Evolutionary conservation across 768 basidiomycete species (phyloP).

Genomic region (Cyclocybe cylindracea): DNA sequence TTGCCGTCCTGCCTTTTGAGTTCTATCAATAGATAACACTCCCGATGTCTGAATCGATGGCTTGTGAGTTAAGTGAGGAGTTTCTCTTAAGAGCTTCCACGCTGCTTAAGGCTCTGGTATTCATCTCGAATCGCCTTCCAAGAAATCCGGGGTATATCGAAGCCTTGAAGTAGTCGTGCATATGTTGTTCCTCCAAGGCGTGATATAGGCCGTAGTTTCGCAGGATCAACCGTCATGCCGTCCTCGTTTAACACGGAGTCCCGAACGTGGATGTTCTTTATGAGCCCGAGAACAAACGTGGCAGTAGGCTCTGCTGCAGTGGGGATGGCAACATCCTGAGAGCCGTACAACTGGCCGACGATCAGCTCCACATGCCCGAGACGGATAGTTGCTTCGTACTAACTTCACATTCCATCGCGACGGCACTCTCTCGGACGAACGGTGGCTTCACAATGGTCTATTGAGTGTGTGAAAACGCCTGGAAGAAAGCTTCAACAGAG

Average conservation of each 20-base stretch:
- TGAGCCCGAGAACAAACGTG: constrained; percentile 52
- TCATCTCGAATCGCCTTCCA: constrained; percentile 32
- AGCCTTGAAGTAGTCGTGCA: constrained; percentile 46
- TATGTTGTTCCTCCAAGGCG: constrained; percentile 61
- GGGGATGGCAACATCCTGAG: constrained; percentile 46
- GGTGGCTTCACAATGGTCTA: constrained; percentile 52
- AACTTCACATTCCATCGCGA: constrained; percentile 65
- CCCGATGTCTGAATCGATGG: no score
- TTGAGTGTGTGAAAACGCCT: constrained; percentile 5
- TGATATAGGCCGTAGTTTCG: constrained; percentile 48
- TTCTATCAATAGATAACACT: no score
- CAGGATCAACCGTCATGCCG: constrained; percentile 43
- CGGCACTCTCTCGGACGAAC: constrained; percentile 57
- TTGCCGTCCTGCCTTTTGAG: neutral
- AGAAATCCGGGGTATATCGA: constrained; percentile 42
- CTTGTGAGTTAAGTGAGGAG: neutral
- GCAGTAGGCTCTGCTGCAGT: constrained; percentile 36
- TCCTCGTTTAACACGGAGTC: constrained; percentile 46
- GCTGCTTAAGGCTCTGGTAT: constrained; percentile 24
- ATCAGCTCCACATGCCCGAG: constrained; percentile 3
- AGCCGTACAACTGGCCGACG: constrained; percentile 45
- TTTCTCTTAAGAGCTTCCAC: constrained; percentile 1
- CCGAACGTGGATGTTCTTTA: constrained; percentile 55
- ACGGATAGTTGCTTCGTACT: constrained; percentile 17
- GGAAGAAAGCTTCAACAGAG: constrained; percentile 3